These are phyloP conservation scores for Apiotrichum veenhuisii DNA, from an alignment of 1,284 basidiomycete genomes.

Conservation along the genomic window DNA sequence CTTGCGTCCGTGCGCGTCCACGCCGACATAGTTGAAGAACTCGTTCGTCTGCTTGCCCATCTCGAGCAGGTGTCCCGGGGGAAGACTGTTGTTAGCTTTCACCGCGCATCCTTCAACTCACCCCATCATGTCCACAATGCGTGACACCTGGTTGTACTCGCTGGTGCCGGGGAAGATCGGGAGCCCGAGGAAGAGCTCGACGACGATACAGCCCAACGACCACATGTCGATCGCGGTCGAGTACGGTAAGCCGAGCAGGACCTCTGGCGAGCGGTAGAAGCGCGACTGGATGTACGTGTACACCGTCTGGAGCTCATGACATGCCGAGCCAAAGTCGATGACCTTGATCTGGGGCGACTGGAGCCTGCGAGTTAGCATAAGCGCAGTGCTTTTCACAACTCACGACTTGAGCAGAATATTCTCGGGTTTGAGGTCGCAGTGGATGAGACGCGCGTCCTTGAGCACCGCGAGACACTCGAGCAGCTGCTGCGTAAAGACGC, in stretches of 20 bases:
- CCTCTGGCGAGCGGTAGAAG: slow-evolving; percentile 98
- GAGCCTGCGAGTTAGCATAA: slow-evolving; percentile 57
- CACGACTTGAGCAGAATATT: slow-evolving; percentile 92
- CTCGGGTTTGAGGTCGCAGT: slow-evolving; percentile 97
- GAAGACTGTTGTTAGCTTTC: slow-evolving; percentile 57
- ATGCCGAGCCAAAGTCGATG: slow-evolving; percentile 98
- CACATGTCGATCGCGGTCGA: slow-evolving; percentile 94
- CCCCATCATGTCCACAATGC: slow-evolving; percentile 99
- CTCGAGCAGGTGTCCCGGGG: slow-evolving; percentile 90
- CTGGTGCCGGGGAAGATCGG: slow-evolving; percentile 97
- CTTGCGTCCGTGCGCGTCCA: slow-evolving; percentile 81
- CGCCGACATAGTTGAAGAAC: slow-evolving; percentile 76
- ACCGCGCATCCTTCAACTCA: slow-evolving; percentile 51
- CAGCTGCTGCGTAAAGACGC: slow-evolving; percentile 95
- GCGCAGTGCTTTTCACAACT: slow-evolving; percentile 51
- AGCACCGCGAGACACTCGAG: slow-evolving; percentile 87
- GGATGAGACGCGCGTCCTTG: slow-evolving; percentile 92
- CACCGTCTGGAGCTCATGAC: slow-evolving; percentile 96
- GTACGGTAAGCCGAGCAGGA: slow-evolving; percentile 90
- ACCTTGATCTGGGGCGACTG: slow-evolving; percentile 99
- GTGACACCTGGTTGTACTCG: slow-evolving; percentile 96
- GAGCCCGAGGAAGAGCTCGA: slow-evolving; percentile 93
- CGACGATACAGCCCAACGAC: slow-evolving; percentile 99
- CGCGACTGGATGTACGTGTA: slow-evolving; percentile 99
- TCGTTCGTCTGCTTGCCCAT: slow-evolving; percentile 91